These are phyloP conservation scores for Urochloa ruziziensis DNA, from an alignment of 176 grass and related monocot genomes.

Conservation along the genomic window DNA sequence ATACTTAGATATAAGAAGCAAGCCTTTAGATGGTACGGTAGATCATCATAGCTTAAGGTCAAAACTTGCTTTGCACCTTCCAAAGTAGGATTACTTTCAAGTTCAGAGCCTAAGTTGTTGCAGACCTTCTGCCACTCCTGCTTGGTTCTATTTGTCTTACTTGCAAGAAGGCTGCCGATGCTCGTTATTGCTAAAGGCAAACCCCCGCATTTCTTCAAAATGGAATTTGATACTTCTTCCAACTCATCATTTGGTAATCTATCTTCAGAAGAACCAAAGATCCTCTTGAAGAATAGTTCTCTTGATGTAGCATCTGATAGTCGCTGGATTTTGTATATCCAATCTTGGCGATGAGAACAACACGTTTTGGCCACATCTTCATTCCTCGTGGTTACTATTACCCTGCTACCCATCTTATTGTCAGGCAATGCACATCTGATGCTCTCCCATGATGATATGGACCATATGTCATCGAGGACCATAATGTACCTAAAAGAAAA, in stretches of 20 bases:
- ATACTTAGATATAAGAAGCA: constrained; percentile 38
- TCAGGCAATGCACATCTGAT: constrained; percentile 48
- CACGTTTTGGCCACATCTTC: constrained; percentile 42
- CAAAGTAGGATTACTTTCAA: constrained; percentile 14
- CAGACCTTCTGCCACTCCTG: constrained; percentile 33
- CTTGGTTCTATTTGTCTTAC: constrained; percentile 5
- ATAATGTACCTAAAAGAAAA: constrained; percentile 4
- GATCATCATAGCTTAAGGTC: constrained; percentile 44
- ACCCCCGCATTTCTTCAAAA: constrained; percentile 42
- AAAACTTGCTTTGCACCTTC: constrained; percentile 23
- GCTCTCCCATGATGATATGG: constrained; percentile 34
- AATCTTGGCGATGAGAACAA: constrained; percentile 23
- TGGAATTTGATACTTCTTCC: constrained; percentile 12
- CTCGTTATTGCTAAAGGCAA: constrained; percentile 39
- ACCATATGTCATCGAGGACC: constrained; percentile 50
- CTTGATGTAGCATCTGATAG: constrained; percentile 16
- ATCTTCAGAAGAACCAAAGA: constrained; percentile 9
- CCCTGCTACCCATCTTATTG: constrained; percentile 41
- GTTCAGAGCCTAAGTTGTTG: constrained; percentile 26
- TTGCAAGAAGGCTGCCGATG: constrained; percentile 23
- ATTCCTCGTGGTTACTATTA: constrained; percentile 47
- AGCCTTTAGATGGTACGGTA: constrained; percentile 43
- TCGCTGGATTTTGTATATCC: constrained; percentile 39
- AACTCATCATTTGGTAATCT: constrained; percentile 19
- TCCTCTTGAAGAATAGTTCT: constrained; percentile 14